Base-by-base conservation (phyloP, 805 yeast species). In the Sugiyamaella lignohabitans region DNA sequence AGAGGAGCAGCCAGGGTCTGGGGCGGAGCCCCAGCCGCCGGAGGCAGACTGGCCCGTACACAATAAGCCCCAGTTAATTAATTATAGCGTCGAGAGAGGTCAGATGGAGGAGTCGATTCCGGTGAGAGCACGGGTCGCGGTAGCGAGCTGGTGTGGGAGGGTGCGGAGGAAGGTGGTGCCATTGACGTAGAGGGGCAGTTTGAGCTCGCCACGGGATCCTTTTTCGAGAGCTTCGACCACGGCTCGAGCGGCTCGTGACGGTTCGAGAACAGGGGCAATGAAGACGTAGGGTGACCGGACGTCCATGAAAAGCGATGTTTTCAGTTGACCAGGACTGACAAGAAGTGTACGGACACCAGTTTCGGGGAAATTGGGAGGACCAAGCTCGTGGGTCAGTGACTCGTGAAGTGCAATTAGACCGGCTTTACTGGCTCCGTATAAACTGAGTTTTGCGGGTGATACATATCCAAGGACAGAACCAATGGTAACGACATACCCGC, bases 401-500 rank as follows among this genome's bases (percentile, higher is more conserved):
- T 86, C 95, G 61, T 89, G 97, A 37, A 88, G 66, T 0, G 91
- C 88, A 44, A 91, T 78, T 23, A 87, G 64, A 0, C 94, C 97
- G 0, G 95, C 82, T 61, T 91, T 91, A 14, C 95, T 77, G 0
- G 97, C 96, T 0, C 96, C 96, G 59, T 91, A 91, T 0, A 84
- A 84, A 50, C 68, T 69, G 48, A 87, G 70, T 19, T 83, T 71
- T 6, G 95, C 89, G 0, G 97, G 97, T 0, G 93, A 75, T 71
- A 85, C 73, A 53, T 82, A 80, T 0, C 96, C 97, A 46, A 91
- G 68, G 0, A 86, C 88, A 0, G 96, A 87, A 0, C 94, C 87
- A 35, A 91, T 70, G 2, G 88, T 85, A 27, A 89, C 79, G 18
- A 91, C 72, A 60, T 80, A 84, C 0, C 97, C 96, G 39, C 91